Evolutionary conservation across 768 basidiomycete genomes (phyloP), one percentile per base, ranked within the genome.

Genomic region (Pholiota molesta): DNA sequence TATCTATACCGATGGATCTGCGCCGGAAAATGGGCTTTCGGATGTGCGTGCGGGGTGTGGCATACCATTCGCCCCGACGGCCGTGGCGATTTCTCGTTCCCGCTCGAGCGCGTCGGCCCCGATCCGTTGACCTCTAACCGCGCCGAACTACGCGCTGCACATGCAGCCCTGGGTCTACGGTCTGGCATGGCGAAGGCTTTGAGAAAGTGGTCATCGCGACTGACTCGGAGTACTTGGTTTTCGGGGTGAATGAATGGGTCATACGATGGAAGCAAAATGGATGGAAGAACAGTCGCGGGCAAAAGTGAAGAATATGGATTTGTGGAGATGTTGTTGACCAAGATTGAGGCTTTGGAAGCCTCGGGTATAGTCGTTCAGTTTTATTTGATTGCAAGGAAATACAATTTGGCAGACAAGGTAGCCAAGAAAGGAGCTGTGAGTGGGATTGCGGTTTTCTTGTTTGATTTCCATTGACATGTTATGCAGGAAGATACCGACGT

Each of bases 151-250:
- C 59, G 52, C 45, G 63, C 63, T 31, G 60, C 51, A 17, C 53
- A 61, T 23, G 44, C 42, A 7, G 60, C 52, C 1, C 58, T 60
- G 23, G 3, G 53, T 17, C 21, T 55, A 10, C 58, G 62, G 11
- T 55, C 16, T 64, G 59, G 55, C 23, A 35, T 14, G 60, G 52
- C 17, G 63, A 64, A 29, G 60, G 60, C 3, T 61, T 64, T 26
- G 21, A 53, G 26, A 61, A 37, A n/a, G 44, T 64, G 3, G 63
- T 64, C 17, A 37, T 64, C 28, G 63, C 63, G 19, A 64, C 63
- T 3, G 63, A 64, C 44, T 64, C 63, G 5, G 63, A 64, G 33
- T 64, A 64, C n/a, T 19, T 64, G 3, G 63, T 59, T 5, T 21
- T 47, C 26, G 63, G 63, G 10, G 55, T 45, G 19, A 58, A 55